Conservation (phyloP, 306 rosid species). For the Aeschynomene evenia region DNA sequence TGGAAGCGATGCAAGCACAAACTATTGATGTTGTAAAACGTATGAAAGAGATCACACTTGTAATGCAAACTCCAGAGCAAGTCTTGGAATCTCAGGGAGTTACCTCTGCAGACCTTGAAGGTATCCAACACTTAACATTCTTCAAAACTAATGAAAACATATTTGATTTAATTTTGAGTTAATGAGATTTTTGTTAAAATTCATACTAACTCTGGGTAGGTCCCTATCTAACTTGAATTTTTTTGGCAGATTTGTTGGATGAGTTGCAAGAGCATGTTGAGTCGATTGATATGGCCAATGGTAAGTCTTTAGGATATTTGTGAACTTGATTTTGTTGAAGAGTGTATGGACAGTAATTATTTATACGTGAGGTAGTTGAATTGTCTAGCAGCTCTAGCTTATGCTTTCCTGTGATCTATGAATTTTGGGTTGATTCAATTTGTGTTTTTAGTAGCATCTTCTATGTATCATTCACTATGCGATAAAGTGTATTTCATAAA, state of each 20-base stretch:
- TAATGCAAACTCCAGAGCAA: conserved; percentile 85
- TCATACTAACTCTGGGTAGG: neutral
- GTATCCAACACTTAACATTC: conserved; percentile 26
- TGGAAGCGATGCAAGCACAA: conserved; percentile 93
- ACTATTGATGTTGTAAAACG: conserved; percentile 77
- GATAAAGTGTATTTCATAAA: neutral
- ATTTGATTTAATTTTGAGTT: neutral
- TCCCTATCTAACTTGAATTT: conserved; percentile 8
- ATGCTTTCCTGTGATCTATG: neutral
- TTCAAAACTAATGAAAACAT: neutral
- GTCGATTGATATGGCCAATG: conserved; percentile 95
- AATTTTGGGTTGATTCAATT: neutral
- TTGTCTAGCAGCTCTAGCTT: conserved; percentile 9
- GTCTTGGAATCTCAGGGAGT: conserved; percentile 88
- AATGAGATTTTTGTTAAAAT: neutral
- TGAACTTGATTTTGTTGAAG: conserved; percentile 16
- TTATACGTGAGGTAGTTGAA: neutral
- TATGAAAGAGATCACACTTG: conserved; percentile 88
- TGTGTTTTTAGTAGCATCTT: neutral
- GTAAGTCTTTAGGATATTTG: conserved; percentile 37
- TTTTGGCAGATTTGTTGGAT: conserved; percentile 72
- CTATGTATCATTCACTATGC: neutral
- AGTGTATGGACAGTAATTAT: neutral
- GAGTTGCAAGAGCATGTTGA: conserved; percentile 96
- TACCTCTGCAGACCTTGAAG: conserved; percentile 70